These are phyloP conservation scores for Candida ovalis DNA, from an alignment of 805 yeast species.

Conservation along the genomic window DNA sequence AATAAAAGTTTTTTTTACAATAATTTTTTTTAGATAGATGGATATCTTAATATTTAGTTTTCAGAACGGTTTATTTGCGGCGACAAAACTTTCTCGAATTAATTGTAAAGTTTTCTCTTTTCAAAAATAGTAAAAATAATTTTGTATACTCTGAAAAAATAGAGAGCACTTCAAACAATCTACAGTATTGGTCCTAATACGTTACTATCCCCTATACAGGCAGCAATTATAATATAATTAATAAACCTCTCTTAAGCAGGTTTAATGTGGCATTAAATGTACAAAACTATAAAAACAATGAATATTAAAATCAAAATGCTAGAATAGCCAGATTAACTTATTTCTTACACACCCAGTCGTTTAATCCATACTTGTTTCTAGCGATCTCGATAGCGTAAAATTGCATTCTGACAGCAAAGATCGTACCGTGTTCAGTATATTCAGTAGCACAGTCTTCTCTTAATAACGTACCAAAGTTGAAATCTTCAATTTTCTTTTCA, in stretches of 20 bases:
- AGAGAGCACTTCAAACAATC: no score
- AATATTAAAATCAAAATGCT: neutral
- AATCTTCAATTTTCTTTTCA: conserved; percentile 80
- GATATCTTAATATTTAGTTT: neutral
- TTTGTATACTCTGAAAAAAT: no score
- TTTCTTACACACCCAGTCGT: conserved; percentile 73
- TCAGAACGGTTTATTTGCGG: neutral
- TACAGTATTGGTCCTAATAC: no score
- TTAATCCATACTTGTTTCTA: conserved; percentile 84
- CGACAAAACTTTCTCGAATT: neutral
- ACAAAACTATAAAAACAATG: neutral
- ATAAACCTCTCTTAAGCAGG: neutral
- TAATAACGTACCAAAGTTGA: conserved; percentile 90
- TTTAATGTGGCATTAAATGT: neutral
- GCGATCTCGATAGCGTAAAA: conserved; percentile 93
- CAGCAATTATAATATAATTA: no score
- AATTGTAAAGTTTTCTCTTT: neutral
- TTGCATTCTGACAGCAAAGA: conserved; percentile 89
- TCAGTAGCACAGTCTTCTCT: conserved; percentile 70
- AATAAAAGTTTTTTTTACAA: conserved; percentile 6
- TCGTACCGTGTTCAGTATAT: conserved; percentile 78
- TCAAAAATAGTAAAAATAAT: neutral
- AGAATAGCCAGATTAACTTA: neutral
- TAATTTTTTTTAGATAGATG: conserved; percentile 1
- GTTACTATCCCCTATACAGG: no score